Evolutionary conservation across 2,329 filamentous ascomycete species (phyloP), one percentile per base, ranked within the genome.

Genomic region (Pseudogymnoascus sp.): DNA sequence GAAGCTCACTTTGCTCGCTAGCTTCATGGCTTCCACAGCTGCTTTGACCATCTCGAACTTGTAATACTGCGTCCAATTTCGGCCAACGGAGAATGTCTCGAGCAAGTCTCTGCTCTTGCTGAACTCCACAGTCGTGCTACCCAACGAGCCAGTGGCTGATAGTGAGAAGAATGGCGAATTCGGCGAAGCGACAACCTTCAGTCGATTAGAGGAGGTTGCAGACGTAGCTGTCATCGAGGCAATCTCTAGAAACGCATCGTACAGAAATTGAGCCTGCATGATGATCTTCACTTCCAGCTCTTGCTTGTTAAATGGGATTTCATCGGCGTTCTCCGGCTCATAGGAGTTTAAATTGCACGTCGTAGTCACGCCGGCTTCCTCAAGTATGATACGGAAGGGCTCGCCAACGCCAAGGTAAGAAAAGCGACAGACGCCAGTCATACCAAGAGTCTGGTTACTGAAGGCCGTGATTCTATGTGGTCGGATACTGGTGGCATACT

Each of bases 261-360:
- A 81, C 4, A 93, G 81, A 74, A 84, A 87, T 35, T 82, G 82
- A 9, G 87, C 84, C 67, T 87, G 89, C 89, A 97, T 96, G 71
- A 99, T 97, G 63, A 96, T 91, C 73, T 97, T 99, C 77, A 97
- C 89, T 7, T 85, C 80, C 7, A 97, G 79, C 59, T 86, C 83
- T 58, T 91, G 84, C 33, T 92, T 85, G 69, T 93, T 86, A 67
- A 99, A 91, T 0, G 93, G 94, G 50, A 99, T 97, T 59, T 92
- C 88, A 59, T 92, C 87, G 14, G 84, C 81, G 41, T 77, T 75
- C 65, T 91, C 87, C 14, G 89, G 84, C 58, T 92, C 82, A 75
- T 97, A 99, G 0, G 94, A 97, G 6, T 88, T 90, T 59, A 99
- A 79, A 63, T 94, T 88, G 74, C 92, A 96, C 7, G 89, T 95